Base-by-base conservation (phyloP, 2,329 filamentous ascomycete genomes). In the Arthroderma uncinatum region DNA sequence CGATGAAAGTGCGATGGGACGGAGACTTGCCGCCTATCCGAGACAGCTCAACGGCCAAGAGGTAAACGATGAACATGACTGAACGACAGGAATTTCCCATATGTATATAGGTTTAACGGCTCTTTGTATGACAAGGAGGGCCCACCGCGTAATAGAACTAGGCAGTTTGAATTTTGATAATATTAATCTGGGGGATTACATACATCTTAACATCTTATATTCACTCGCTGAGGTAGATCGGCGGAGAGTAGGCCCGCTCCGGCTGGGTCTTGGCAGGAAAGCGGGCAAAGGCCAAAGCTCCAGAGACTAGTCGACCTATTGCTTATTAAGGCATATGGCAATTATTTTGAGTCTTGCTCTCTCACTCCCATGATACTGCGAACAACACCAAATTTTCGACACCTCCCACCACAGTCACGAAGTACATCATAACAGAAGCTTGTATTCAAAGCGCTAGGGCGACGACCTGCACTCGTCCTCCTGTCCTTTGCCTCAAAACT, bases 1-100 rank as follows among this genome's bases (percentile, higher is more conserved):
- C 71, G 2, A 73, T 75, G 72, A 75, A 74, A 62, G 65, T 75
- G 8, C 66, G 69, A 53, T 76, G 73, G 73, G 69, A 75, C 62
- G 71, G 72, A 3, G 66, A 70, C 2, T 53, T 73, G 55, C 69
- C 47, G 6, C 14, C 47, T 30, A 30, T 33, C 25, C 25, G 10
- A n/a, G 47, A 14, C 5, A 16, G 33, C 12, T 5, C n/a, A 33
- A 19, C 28, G 8, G 25, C 14, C 16, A 50, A 16, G 23, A 50
- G n/a, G 10, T 30, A 50, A 14, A 14, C 9, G 3, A n/a, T 37
- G 34, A 37, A 5, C 14, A 7, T 37, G 14, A 34, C 6, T 5
- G 6, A 6, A 34, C 33, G 33, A 12, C 33, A 12, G 6, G 33
- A 5, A 12, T 34, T 34, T 34, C 12, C 12, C 33, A 6, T 12